Percentiles rank a stretch among this genome's conserved stretches.
These are phyloP conservation scores for Zymoseptoria tritici DNA, from an alignment of 2,329 filamentous ascomycete genomes.

Conservation along the genomic window DNA sequence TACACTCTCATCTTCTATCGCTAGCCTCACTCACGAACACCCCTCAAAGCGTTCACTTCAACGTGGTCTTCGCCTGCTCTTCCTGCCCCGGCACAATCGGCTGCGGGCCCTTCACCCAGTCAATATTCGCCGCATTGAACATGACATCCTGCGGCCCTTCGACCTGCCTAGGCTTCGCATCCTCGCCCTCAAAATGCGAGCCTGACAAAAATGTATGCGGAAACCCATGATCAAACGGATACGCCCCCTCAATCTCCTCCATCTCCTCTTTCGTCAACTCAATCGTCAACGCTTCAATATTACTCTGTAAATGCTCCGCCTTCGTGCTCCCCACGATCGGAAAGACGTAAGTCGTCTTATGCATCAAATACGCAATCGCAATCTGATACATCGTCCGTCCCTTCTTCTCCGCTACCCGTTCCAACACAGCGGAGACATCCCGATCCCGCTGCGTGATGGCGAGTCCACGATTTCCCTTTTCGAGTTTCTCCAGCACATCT, in stretches of 20 bases:
- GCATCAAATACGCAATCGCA: slow-evolving; percentile 63
- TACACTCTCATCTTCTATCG: no score
- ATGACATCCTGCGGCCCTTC: slow-evolving; percentile 30
- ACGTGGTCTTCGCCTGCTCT: neutral
- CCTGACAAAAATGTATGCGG: slow-evolving; percentile 51
- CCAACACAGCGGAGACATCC: slow-evolving; percentile 48
- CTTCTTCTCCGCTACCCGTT: slow-evolving; percentile 51
- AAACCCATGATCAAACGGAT: slow-evolving; percentile 59
- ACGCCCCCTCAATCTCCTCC: slow-evolving; percentile 55
- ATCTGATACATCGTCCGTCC: slow-evolving; percentile 29
- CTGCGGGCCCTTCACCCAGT: slow-evolving; percentile 9
- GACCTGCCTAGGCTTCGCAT: slow-evolving; percentile 15
- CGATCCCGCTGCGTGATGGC: neutral
- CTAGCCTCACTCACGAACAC: no score
- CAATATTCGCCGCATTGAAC: slow-evolving; percentile 13
- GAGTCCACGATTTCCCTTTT: neutral
- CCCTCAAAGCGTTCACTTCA: neutral
- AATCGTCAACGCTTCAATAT: slow-evolving; percentile 60
- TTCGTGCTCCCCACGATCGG: slow-evolving; percentile 65
- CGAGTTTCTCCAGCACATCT: slow-evolving; percentile 19
- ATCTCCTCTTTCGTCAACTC: slow-evolving; percentile 56
- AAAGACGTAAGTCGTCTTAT: slow-evolving; percentile 59
- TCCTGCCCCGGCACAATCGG: slow-evolving; percentile 8
- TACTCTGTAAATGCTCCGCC: slow-evolving; percentile 60
- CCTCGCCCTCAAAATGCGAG: slow-evolving; percentile 1